Evolutionary conservation across 2,329 filamentous ascomycete species (phyloP).

Genomic region (Neophaeococcomyces mojaviensis): DNA sequence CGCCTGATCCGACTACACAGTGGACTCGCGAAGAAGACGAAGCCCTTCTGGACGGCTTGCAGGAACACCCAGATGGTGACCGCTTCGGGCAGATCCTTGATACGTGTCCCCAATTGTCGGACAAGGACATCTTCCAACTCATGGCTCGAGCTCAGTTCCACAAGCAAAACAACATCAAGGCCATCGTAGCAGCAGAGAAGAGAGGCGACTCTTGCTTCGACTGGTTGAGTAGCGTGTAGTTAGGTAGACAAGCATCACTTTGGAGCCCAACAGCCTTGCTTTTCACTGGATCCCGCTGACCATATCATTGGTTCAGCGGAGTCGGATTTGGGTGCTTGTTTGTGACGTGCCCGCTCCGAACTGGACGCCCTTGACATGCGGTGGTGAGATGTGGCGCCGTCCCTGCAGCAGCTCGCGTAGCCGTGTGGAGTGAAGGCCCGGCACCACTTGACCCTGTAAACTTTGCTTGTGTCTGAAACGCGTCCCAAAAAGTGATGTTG

Average conservation of each 20-base stretch:
- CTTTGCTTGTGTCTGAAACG: too few species aligned
- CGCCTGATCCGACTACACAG: conserved; percentile 6
- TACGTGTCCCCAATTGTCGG: conserved; percentile 14
- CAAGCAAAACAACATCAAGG: conserved; percentile 18
- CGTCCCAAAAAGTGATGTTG: too few species aligned
- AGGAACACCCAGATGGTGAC: conserved; percentile 19
- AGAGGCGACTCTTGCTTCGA: conserved; percentile 6
- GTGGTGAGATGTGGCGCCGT: too few species aligned
- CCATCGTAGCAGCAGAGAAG: conserved; percentile 6
- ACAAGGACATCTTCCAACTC: conserved; percentile 16
- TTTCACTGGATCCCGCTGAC: neutral
- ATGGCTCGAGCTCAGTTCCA: conserved; percentile 17
- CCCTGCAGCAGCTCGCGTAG: neutral
- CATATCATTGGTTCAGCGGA: too few species aligned
- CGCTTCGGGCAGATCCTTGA: conserved; percentile 25
- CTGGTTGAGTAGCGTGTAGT: conserved; percentile 22
- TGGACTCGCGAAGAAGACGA: conserved; percentile 24
- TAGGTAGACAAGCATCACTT: neutral
- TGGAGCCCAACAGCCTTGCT: neutral
- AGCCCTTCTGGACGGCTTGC: conserved; percentile 25
- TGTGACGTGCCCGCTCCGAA: too few species aligned
- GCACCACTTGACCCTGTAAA: too few species aligned
- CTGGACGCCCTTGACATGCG: too few species aligned
- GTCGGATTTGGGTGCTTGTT: too few species aligned
- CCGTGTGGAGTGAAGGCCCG: neutral